Percentiles rank a stretch among this genome's conserved stretches.
phyloP scores from a whole-genome alignment of 345 rosid species.

The Gossypium thurberi region DNA sequence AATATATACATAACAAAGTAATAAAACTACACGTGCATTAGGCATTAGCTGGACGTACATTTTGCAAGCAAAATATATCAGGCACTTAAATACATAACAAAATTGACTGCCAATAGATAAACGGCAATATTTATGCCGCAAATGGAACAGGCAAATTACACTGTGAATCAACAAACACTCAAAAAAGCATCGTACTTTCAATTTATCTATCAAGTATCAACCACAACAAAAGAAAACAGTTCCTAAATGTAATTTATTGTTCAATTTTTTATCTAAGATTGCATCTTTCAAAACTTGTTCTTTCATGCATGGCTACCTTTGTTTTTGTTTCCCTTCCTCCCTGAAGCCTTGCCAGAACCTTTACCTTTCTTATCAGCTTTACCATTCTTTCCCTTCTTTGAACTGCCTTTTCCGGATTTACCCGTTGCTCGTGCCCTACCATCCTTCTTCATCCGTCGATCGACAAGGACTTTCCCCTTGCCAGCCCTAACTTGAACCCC shows the following conservation, averaged over 20 bases:
- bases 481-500: constrained; percentile 77
- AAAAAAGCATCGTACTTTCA: not conserved
- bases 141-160: not conserved
- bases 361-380: constrained; percentile 36
- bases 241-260: not conserved
- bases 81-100: not conserved
- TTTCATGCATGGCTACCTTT: constrained; percentile 22
- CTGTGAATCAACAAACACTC: not conserved
- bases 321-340: constrained; percentile 35
- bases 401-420: constrained; percentile 45
- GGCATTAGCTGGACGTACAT: too few species aligned
- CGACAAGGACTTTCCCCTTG: constrained; percentile 82
- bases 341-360: constrained; percentile 32
- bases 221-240: not conserved
- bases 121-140: not conserved
- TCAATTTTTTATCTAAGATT: not conserved
- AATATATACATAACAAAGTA: too few species aligned
- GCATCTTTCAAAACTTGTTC: constrained; percentile 12
- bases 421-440: constrained; percentile 43
- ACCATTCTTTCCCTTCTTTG: constrained; percentile 45
- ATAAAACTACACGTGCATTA: too few species aligned
- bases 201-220: not conserved
- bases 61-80: too few species aligned
- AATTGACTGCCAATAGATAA: not conserved
- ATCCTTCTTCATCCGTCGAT: constrained; percentile 84